These are phyloP conservation scores for Diaporthe ampelina DNA, from an alignment of 2,329 filamentous ascomycete genomes.

Conservation along the genomic window DNA sequence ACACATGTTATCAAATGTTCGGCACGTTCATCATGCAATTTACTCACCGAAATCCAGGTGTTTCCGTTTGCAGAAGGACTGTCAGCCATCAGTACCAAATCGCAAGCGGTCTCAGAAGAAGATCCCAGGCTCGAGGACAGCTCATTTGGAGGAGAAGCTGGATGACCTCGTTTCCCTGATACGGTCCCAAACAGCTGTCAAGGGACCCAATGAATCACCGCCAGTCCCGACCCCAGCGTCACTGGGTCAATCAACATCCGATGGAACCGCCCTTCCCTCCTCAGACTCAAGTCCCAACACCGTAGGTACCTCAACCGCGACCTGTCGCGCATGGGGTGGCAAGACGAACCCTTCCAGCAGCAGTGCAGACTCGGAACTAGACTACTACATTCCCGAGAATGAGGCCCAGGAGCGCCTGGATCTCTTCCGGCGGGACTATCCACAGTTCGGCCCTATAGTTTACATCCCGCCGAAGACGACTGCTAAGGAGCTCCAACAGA, in stretches of 20 bases:
- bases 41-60: conserved; percentile 48
- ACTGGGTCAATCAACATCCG: background rate
- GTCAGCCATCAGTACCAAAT: conserved; percentile 58
- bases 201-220: background rate
- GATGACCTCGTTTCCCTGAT: conserved; percentile 63
- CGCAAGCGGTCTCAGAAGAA: conserved; percentile 55
- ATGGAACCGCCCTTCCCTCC: conserved; percentile 23
- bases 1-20: background rate
- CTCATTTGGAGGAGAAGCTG: conserved; percentile 64
- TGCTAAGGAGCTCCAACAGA: conserved; percentile 53
- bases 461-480: conserved; percentile 53
- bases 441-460: conserved; percentile 61
- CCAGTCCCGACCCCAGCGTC: background rate
- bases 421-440: conserved; percentile 56
- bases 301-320: background rate
- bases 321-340: background rate
- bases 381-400: conserved; percentile 32
- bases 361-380: background rate
- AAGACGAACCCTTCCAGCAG: conserved; percentile 11
- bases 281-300: conserved; percentile 35
- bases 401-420: conserved; percentile 57
- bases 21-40: background rate
- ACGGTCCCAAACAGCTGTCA: conserved; percentile 45
- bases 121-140: conserved; percentile 53
- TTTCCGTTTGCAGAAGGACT: conserved; percentile 62